phyloP scores from a whole-genome alignment of 2,329 filamentous ascomycete genomes.

The Neonectria ditissima region DNA sequence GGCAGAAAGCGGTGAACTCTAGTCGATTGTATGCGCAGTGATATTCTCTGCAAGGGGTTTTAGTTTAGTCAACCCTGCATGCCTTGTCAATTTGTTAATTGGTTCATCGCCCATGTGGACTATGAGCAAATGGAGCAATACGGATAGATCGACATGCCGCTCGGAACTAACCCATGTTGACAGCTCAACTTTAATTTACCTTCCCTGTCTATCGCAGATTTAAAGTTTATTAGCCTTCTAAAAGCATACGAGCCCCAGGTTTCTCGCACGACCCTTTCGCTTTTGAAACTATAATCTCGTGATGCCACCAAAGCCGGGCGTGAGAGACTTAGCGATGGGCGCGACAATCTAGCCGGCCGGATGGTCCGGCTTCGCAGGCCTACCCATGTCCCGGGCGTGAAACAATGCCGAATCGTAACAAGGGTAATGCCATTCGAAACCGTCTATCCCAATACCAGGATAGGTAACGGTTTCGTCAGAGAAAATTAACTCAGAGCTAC shows the following conservation, averaged over 20 bases:
- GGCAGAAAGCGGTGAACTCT: too few relatives aligned
- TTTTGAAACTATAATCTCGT: not conserved
- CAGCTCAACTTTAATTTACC: not conserved
- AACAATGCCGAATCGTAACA: not conserved
- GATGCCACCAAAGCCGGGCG: not conserved
- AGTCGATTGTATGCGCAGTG: too few relatives aligned
- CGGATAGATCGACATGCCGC: not conserved
- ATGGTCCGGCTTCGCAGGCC: not conserved
- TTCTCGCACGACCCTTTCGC: not conserved
- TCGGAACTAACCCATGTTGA: not conserved
- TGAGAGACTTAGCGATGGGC: not conserved
- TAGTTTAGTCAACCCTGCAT: too few relatives aligned
- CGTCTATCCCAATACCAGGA: not conserved
- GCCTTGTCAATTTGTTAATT: too few relatives aligned
- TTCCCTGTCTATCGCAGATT: not conserved
- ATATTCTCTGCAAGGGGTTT: too few relatives aligned
- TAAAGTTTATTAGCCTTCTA: not conserved
- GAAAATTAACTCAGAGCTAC: not conserved
- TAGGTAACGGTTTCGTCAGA: not conserved
- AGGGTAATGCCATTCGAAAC: not conserved
- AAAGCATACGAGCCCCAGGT: not conserved
- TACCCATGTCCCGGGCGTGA: not conserved
- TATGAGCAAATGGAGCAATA: not conserved
- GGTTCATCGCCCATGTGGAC: not conserved
- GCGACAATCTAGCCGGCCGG: not conserved